Evolutionary conservation across 1,284 basidiomycete species (phyloP).

Genomic region (Prillingera fragicola): DNA sequence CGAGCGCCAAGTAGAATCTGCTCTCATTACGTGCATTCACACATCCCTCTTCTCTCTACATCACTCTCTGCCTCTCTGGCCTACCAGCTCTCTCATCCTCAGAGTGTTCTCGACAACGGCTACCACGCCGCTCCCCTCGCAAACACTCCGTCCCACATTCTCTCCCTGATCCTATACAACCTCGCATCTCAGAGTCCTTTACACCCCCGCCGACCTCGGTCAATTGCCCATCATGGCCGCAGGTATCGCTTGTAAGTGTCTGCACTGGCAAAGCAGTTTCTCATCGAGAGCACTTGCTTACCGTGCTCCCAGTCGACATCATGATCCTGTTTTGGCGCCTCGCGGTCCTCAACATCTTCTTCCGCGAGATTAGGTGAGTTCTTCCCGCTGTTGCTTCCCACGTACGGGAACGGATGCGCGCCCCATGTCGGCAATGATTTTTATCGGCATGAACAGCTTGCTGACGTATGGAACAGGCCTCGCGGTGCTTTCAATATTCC

Average conservation of each 20-base stretch:
- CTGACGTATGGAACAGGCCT: slow-evolving; percentile 49
- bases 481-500: slow-evolving; percentile 95
- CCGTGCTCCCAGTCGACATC: slow-evolving; percentile 36
- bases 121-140: no score
- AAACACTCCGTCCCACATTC: background rate
- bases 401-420: background rate
- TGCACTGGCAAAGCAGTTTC: no score
- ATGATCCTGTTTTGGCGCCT: slow-evolving; percentile 57
- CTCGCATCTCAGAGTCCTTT: background rate
- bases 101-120: no score
- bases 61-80: no score
- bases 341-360: slow-evolving; percentile 84
- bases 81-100: no score
- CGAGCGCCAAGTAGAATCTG: no score
- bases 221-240: slow-evolving; percentile 29
- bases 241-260: slow-evolving; percentile 32
- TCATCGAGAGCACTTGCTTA: background rate
- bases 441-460: background rate
- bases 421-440: background rate
- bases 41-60: no score
- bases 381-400: background rate
- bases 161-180: background rate
- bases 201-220: no score
- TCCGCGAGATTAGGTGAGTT: slow-evolving; percentile 75
- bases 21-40: no score